These are phyloP conservation scores for Jackrogersella multiformis DNA, from an alignment of 495 filamentous ascomycete species.

Conservation along the genomic window DNA sequence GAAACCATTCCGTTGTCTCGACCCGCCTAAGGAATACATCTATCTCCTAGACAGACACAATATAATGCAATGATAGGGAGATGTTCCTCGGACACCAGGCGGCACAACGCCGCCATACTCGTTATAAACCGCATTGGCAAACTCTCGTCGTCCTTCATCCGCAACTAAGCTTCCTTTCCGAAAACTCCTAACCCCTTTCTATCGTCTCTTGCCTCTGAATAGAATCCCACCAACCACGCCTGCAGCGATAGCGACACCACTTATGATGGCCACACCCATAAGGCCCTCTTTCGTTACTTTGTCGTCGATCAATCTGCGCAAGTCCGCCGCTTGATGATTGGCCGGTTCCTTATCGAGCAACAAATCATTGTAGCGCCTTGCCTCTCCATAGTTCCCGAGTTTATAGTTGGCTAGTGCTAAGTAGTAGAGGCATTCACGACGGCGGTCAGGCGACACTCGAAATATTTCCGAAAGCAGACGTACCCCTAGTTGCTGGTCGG, in stretches of 20 bases:
- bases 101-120: conserved; percentile 14
- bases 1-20: conserved; percentile 14
- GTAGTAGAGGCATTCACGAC: conserved; percentile 98
- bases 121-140: neutral
- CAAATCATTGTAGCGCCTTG: conserved; percentile 90
- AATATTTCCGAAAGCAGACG: conserved; percentile 96
- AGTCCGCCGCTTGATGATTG: conserved; percentile 87
- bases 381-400: conserved; percentile 95
- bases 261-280: conserved; percentile 95
- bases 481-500: conserved; percentile 94
- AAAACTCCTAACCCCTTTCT: neutral
- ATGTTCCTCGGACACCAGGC: conserved; percentile 21
- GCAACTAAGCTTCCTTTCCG: neutral
- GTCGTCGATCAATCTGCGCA: conserved; percentile 89
- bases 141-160: neutral
- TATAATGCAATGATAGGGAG: conserved; percentile 13
- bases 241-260: conserved; percentile 90
- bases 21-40: too few relatives aligned
- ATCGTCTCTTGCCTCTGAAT: conserved; percentile 55
- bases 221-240: conserved; percentile 91
- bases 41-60: conserved; percentile 3
- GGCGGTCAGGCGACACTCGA: conserved; percentile 86
- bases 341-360: conserved; percentile 87
- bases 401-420: conserved; percentile 97
- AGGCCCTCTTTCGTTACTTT: conserved; percentile 94